Conservation (phyloP, 768 basidiomycete genomes). For the Krasilnikovozyma curviuscula region DNA sequence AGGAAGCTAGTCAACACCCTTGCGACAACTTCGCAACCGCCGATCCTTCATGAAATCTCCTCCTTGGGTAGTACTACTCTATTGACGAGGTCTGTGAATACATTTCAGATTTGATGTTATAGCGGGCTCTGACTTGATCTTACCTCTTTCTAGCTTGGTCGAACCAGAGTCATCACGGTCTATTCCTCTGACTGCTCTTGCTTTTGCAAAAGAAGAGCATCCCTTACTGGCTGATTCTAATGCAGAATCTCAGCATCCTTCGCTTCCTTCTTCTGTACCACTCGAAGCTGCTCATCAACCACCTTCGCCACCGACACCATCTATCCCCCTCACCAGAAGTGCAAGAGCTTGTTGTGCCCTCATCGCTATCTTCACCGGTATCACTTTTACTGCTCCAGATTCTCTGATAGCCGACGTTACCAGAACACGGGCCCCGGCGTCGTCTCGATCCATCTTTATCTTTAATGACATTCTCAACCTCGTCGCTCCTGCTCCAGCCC, state of each 20-base stretch:
- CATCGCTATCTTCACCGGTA: constrained; percentile 28
- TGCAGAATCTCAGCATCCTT: not conserved
- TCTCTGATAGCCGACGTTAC: constrained; percentile 16
- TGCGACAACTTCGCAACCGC: constrained; percentile 16
- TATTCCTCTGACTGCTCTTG: too few species aligned
- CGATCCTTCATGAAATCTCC: too few species aligned
- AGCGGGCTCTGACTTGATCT: too few species aligned
- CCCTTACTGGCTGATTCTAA: too few species aligned
- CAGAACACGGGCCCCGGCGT: constrained; percentile 23
- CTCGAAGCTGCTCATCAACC: not conserved
- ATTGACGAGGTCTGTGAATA: too few species aligned
- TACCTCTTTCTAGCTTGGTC: too few species aligned
- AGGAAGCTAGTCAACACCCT: constrained; percentile 16
- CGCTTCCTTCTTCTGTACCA: not conserved
- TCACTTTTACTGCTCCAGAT: constrained; percentile 25
- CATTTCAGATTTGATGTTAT: too few species aligned
- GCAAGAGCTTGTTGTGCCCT: constrained; percentile 18
- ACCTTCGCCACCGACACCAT: not conserved
- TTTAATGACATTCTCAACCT: constrained; percentile 30
- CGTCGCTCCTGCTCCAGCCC: constrained; percentile 21
- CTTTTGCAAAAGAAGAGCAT: too few species aligned
- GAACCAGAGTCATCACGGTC: too few species aligned
- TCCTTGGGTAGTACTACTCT: too few species aligned
- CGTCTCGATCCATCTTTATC: constrained; percentile 25
- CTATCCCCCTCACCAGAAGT: constrained; percentile 1